Conservation (phyloP, 352 stramenopile species). For the Pythium dissimile region DNA sequence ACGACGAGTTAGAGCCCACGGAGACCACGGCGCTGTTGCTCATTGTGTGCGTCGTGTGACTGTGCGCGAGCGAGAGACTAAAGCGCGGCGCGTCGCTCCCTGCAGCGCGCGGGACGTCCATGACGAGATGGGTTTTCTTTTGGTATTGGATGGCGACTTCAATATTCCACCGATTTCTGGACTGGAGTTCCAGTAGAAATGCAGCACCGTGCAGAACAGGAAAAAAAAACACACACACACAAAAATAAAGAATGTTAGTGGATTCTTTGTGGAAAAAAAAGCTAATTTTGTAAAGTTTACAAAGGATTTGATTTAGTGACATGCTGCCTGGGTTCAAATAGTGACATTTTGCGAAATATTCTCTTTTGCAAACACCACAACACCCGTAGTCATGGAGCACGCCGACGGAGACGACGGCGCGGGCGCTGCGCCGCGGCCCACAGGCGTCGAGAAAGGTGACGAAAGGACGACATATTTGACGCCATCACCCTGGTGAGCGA, state of each 20-base stretch:
- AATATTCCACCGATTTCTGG: too few species aligned
- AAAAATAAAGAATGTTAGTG: conserved; percentile 15
- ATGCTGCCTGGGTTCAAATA: not conserved
- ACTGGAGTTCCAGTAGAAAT: too few species aligned
- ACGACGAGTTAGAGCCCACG: conserved; percentile 1
- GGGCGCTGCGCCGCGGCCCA: conserved; percentile 12
- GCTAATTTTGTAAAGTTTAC: too few species aligned
- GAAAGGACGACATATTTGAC: too few species aligned
- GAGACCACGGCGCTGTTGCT: conserved; percentile 23
- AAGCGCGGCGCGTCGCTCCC: not conserved
- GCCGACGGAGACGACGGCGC: not conserved
- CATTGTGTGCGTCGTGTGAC: conserved; percentile 6
- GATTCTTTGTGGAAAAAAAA: too few species aligned
- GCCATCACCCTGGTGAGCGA: too few species aligned
- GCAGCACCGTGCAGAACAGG: not conserved
- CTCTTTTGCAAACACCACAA: too few species aligned
- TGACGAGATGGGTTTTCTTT: too few species aligned
- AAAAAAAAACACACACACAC: not conserved
- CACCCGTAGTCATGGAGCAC: conserved; percentile 21
- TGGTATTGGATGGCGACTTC: too few species aligned
- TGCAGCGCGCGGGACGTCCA: conserved; percentile 3
- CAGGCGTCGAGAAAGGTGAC: conserved; percentile 38
- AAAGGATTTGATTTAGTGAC: conserved; percentile 5
- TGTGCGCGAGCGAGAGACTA: not conserved
- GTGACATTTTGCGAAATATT: too few species aligned